phyloP scores from a whole-genome alignment of 805 yeast genomes.

The Monosporozyma solicola region DNA sequence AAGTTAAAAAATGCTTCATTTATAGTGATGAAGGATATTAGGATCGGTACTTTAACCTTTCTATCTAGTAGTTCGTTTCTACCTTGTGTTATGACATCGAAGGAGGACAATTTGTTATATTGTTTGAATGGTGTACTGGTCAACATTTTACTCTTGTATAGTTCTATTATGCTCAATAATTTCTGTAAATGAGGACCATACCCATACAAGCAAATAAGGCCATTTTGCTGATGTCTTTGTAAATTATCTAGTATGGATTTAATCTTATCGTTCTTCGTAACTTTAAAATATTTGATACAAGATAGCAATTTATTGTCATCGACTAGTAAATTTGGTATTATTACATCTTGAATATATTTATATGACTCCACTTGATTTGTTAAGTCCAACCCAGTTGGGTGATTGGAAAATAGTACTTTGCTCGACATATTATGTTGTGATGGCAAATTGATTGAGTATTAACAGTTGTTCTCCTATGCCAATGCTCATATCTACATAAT shows the following conservation, averaged over 20 bases:
- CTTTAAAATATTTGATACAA: not conserved
- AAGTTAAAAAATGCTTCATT: not conserved
- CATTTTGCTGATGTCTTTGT: not conserved
- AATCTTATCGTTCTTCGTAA: constrained; percentile 20
- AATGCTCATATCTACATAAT: too few relatives aligned
- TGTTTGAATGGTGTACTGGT: constrained; percentile 7
- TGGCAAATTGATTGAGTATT: not conserved
- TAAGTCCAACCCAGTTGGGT: constrained; percentile 11
- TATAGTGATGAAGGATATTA: constrained; percentile 8
- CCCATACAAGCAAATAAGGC: constrained; percentile 12
- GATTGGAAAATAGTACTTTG: constrained; percentile 6
- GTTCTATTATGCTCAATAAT: constrained; percentile 19
- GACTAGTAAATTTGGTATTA: constrained; percentile 11
- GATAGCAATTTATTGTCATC: not conserved
- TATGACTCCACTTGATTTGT: constrained; percentile 8
- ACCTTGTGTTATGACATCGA: constrained; percentile 15
- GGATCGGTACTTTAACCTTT: constrained; percentile 17
- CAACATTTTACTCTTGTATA: constrained; percentile 11
- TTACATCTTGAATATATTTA: constrained; percentile 12
- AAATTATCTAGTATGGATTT: constrained; percentile 14
- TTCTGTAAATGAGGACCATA: constrained; percentile 25
- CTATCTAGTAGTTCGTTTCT: constrained; percentile 22
- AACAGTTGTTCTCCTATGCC: not conserved
- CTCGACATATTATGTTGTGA: constrained; percentile 1
- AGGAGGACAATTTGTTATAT: constrained; percentile 19